Conservation (phyloP, 768 basidiomycete genomes). For the Arthromyces matolae region DNA sequence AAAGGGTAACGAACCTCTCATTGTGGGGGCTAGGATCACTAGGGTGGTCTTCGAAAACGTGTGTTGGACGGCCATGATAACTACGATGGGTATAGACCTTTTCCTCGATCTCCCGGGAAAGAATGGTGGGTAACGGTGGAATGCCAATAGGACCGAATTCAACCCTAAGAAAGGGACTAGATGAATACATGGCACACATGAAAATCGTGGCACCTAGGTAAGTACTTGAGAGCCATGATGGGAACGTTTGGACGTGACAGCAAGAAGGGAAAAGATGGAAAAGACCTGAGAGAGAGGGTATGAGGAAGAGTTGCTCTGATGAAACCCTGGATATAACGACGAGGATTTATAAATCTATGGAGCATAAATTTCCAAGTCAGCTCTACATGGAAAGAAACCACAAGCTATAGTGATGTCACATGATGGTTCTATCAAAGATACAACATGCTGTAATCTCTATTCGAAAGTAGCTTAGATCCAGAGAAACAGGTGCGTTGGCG, state of each 20-base stretch:
- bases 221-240: slow-evolving; percentile 17
- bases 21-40: slow-evolving; percentile 79
- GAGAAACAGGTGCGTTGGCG: neutral
- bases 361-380: slow-evolving; percentile 11
- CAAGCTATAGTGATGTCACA: slow-evolving; percentile 14
- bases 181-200: neutral
- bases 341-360: slow-evolving; percentile 16
- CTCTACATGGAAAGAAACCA: slow-evolving; percentile 16
- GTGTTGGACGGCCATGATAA: slow-evolving; percentile 62
- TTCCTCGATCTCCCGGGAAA: slow-evolving; percentile 36
- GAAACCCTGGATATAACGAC: slow-evolving; percentile 9
- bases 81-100: slow-evolving; percentile 79
- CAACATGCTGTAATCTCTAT: too few species aligned
- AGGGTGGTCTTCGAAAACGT: slow-evolving; percentile 71
- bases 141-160: slow-evolving; percentile 42
- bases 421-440: slow-evolving; percentile 6
- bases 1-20: slow-evolving; percentile 54
- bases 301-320: slow-evolving; percentile 9
- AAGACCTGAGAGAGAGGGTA: slow-evolving; percentile 14
- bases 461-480: slow-evolving; percentile 1
- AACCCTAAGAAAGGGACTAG: slow-evolving; percentile 27
- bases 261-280: slow-evolving; percentile 10
- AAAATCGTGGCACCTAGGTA: neutral
- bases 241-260: neutral
- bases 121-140: slow-evolving; percentile 62